Base-by-base conservation (phyloP, 2,329 filamentous ascomycete genomes). In the Aspergillus terreus region DNA sequence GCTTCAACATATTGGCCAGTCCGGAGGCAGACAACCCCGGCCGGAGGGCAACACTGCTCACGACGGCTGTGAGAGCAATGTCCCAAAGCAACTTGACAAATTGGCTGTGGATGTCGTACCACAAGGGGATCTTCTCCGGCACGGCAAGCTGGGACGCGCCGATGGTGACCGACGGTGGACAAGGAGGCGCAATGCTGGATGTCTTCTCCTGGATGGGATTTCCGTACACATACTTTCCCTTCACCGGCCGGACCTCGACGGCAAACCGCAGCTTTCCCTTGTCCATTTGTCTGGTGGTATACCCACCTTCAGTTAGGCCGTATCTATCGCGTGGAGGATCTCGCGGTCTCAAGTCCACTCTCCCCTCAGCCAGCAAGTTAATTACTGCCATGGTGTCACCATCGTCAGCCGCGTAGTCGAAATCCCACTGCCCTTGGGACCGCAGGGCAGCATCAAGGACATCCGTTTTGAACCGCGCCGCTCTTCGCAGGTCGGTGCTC, bases 101-200 rank as follows among this genome's bases (percentile, higher is more conserved):
- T 12, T 68, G 60, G 1, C 69, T 71, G 49, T 78, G 73, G 46
- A 79, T 75, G 56, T 78, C 76, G 48, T 73, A 67, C 77, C 77
- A 80, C 12, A 78, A 48, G 0, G 77, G 77, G 19, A 76, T 70
- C 35, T 64, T 70, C 10, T 60, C 60, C 0, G 65, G 58, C 3
- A 58, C 14, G 4, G 45, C 46, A 11, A 46, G 35, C 12, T 30
- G 27, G 7, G 36, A 32, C n/a, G 49, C 17, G 4, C 41, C n/a
- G 11, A 45, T 19, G n/a, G 54, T 25, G 1, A 46, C 46, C 2
- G 45, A 46, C 3, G 62, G 59, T 0, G 58, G 52, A 30, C 62
- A 56, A 2, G 73, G 71, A 2, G 66, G 58, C 3, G 61, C 55
- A 2, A 62, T 53, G 1, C 44, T 50, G 9, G 48, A 40, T 11